phyloP scores from a whole-genome alignment of 176 grass and related monocot genomes.

The Hordeum vulgare region MorexV3_pseudomolecules_assembly NC_058519.1:518984893-518985392 shows the following conservation, averaged over 20 bases:
- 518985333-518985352: background rate
- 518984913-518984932: no score
- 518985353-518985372: background rate
- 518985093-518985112: background rate
- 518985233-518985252: conserved; percentile 17
- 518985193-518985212: background rate
- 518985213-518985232: background rate
- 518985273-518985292: conserved; percentile 14
- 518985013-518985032: background rate
- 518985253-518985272: conserved; percentile 32
- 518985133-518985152: background rate
- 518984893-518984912: no score
- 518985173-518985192: conserved; percentile 26
- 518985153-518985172: background rate
- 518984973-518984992: no score
- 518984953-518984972: no score
- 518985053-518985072: background rate
- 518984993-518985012: background rate
- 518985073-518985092: background rate
- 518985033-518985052: background rate
- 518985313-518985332: background rate
- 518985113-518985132: background rate
- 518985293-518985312: background rate
- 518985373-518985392: background rate
- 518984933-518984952: no score